phyloP scores from a whole-genome alignment of 805 yeast species.

The Yueomyces sinensis region DNA sequence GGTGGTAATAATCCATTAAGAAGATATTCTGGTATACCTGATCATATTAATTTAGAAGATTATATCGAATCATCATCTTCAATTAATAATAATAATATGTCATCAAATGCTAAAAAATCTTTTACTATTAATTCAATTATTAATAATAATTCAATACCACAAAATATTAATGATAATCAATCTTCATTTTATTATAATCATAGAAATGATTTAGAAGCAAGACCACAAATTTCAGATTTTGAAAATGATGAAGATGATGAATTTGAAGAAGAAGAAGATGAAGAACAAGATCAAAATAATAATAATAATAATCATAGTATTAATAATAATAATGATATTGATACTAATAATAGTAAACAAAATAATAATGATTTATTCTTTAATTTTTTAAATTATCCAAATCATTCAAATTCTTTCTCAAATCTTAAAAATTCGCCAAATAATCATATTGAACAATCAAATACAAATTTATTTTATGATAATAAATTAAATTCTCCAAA shows the following conservation, averaged over 20 bases:
- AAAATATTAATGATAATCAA: conserved; percentile 10
- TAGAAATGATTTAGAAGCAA: conserved; percentile 17
- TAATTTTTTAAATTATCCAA: conserved; percentile 1
- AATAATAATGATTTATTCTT: conserved; percentile 4
- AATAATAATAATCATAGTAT: not conserved
- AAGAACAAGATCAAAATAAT: not conserved
- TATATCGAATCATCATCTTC: conserved; percentile 30
- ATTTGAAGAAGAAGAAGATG: conserved; percentile 3
- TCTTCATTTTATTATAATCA: conserved; percentile 25
- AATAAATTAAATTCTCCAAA: not conserved
- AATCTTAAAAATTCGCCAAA: not conserved
- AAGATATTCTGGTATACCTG: conserved; percentile 59
- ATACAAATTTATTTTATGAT: conserved; percentile 1
- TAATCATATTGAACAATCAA: not conserved
- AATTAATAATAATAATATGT: conserved; percentile 1
- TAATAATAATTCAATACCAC: not conserved
- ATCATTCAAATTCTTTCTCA: not conserved
- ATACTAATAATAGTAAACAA: not conserved
- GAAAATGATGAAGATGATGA: conserved; percentile 14
- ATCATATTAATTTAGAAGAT: conserved; percentile 36
- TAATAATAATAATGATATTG: not conserved
- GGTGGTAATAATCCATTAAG: conserved; percentile 65
- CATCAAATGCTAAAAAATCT: not conserved
- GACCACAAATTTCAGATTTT: conserved; percentile 23
- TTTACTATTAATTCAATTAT: not conserved